Percentiles rank a stretch among this genome's conserved stretches.
Conservation (phyloP, 208 protist species). For the Novymonas esmeraldas region DNA sequence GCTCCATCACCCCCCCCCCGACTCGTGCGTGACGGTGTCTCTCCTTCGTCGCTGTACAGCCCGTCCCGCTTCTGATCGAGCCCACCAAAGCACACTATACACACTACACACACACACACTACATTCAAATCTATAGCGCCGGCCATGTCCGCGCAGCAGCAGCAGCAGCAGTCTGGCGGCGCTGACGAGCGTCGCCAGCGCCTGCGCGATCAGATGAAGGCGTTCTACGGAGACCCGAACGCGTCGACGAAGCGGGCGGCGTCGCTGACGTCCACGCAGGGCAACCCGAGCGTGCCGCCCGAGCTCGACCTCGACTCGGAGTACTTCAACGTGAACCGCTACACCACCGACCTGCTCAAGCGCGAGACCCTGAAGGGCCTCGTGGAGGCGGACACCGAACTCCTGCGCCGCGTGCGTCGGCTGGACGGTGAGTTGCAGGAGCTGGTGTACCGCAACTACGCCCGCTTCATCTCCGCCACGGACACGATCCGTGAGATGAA, state of each 20-base stretch:
- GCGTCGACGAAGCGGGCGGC: constrained; percentile 22
- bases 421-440: constrained; percentile 97
- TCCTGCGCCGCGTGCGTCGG: constrained; percentile 69
- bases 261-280: constrained; percentile 3
- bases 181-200: constrained; percentile 56
- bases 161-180: constrained; percentile 1
- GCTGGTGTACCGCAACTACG: constrained; percentile 99
- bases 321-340: constrained; percentile 79
- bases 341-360: constrained; percentile 82
- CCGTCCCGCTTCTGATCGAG: too few species aligned
- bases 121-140: too few species aligned
- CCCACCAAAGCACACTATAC: too few species aligned
- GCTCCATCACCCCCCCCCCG: too few species aligned
- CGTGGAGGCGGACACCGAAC: constrained; percentile 79
- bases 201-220: constrained; percentile 75
- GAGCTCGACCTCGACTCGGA: constrained; percentile 86
- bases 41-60: too few species aligned
- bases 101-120: too few species aligned
- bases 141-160: too few species aligned
- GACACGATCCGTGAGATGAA: constrained; percentile 97
- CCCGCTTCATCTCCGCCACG: constrained; percentile 98
- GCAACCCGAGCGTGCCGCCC: constrained; percentile 41
- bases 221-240: constrained; percentile 80
- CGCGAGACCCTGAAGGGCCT: constrained; percentile 72
- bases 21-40: too few species aligned